These are phyloP conservation scores for Tarenaya hassleriana DNA, from an alignment of 345 rosid genomes.

Conservation along the genomic window DNA sequence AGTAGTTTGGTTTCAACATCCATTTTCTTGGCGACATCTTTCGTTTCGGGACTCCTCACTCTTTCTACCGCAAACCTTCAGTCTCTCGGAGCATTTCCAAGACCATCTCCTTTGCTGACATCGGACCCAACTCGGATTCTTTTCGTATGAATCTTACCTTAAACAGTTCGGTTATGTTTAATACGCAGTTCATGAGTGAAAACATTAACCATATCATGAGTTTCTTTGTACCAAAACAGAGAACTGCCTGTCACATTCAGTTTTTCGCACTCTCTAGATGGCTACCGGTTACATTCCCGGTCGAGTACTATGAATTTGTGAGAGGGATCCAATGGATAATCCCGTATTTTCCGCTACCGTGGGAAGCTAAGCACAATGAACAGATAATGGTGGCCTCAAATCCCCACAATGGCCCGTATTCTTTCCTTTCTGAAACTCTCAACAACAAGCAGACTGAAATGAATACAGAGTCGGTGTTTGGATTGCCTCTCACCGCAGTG, in stretches of 20 bases:
- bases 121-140: slow-evolving; percentile 73
- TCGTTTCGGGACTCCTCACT: slow-evolving; percentile 64
- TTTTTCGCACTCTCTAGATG: slow-evolving; percentile 86
- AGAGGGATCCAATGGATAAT: slow-evolving; percentile 76
- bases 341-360: slow-evolving; percentile 85
- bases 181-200: too few species aligned
- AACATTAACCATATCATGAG: slow-evolving; percentile 3
- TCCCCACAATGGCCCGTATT: slow-evolving; percentile 38
- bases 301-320: slow-evolving; percentile 64
- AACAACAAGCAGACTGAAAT: slow-evolving; percentile 25
- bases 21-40: slow-evolving; percentile 47
- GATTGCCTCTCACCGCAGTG: slow-evolving; percentile 63
- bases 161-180: too few species aligned
- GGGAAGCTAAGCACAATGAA: slow-evolving; percentile 59
- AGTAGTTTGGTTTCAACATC: slow-evolving; percentile 44
- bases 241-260: slow-evolving; percentile 80
- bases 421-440: slow-evolving; percentile 29
- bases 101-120: slow-evolving; percentile 43
- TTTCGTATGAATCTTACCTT: slow-evolving; percentile 45
- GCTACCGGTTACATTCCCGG: slow-evolving; percentile 62
- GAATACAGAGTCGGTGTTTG: slow-evolving; percentile 43
- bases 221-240: slow-evolving; percentile 36
- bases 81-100: slow-evolving; percentile 57
- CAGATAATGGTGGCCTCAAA: slow-evolving; percentile 53
- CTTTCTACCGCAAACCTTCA: slow-evolving; percentile 77